phyloP scores from a whole-genome alignment of 2,329 filamentous ascomycete species.

The Trichoderma brevicompactum region DNA sequence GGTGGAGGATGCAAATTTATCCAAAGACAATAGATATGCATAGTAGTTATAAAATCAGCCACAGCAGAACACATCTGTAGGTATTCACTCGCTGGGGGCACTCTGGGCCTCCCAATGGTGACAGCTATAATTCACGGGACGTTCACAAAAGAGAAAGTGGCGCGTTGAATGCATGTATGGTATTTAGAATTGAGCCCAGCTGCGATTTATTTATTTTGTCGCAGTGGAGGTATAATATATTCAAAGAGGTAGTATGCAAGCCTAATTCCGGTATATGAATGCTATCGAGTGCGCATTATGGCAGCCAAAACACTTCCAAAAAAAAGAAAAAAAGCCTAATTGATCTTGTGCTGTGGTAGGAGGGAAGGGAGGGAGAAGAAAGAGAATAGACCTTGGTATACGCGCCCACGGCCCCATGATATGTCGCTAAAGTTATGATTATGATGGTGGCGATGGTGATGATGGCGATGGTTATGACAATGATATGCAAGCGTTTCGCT shows the following conservation, averaged over 20 bases:
- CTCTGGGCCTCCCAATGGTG: neutral
- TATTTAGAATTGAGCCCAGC: no score
- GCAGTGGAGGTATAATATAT: neutral
- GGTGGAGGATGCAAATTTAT: slow-evolving; percentile 11
- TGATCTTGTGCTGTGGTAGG: neutral
- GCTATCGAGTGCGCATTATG: neutral
- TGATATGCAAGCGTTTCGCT: neutral
- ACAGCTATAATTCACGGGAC: neutral
- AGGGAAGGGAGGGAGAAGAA: neutral
- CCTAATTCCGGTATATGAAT: neutral
- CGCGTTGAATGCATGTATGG: no score
- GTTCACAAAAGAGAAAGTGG: no score
- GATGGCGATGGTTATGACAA: neutral
- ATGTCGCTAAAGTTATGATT: neutral
- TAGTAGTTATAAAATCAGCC: slow-evolving; percentile 1
- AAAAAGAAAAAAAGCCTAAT: neutral
- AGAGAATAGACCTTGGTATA: neutral
- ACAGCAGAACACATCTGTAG: neutral
- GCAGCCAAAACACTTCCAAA: neutral
- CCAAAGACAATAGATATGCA: slow-evolving; percentile 7
- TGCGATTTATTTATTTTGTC: neutral
- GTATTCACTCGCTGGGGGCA: neutral
- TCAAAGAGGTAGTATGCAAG: slow-evolving; percentile 4
- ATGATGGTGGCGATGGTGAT: neutral
- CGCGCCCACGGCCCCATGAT: neutral